Evolutionary conservation across 352 stramenopile species (phyloP).

Genomic region (Peronospora belbahrii): DNA sequence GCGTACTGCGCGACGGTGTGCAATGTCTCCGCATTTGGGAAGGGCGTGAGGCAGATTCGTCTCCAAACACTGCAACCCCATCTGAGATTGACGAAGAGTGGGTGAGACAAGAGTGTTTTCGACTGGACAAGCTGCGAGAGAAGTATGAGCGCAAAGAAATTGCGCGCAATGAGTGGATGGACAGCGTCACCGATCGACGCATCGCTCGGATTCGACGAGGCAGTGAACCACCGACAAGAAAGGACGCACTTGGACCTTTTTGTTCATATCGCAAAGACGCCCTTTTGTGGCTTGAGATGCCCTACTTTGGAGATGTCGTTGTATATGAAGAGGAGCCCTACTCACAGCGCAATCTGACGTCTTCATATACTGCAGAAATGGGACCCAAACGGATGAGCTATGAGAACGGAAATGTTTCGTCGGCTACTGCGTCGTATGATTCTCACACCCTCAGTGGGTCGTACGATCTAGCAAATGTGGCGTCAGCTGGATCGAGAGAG

Average conservation of each 20-base stretch:
- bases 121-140: conserved; percentile 82
- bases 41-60: conserved; percentile 58
- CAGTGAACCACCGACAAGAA: conserved; percentile 60
- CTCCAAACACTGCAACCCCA: conserved; percentile 48
- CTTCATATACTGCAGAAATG: conserved; percentile 47
- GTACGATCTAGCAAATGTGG: conserved; percentile 32
- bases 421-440: conserved; percentile 27
- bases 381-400: conserved; percentile 30
- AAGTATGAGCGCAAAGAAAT: conserved; percentile 87
- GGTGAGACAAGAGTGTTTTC: conserved; percentile 65
- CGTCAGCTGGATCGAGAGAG: conserved; percentile 28
- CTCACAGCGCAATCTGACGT: conserved; percentile 53
- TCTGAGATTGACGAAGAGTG: conserved; percentile 73
- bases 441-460: conserved; percentile 36
- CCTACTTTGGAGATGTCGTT: conserved; percentile 87
- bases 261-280: conserved; percentile 75
- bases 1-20: conserved; percentile 76
- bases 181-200: conserved; percentile 80
- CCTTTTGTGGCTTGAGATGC: conserved; percentile 85
- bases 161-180: conserved; percentile 86
- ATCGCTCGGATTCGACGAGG: conserved; percentile 79
- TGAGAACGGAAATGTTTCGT: conserved; percentile 18
- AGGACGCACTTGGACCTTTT: conserved; percentile 67
- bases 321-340: conserved; percentile 91
- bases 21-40: conserved; percentile 84